These are phyloP conservation scores for Trebouxiophyceae sp. DNA, from an alignment of 163 green algal genomes.

Conservation along the genomic window DNA sequence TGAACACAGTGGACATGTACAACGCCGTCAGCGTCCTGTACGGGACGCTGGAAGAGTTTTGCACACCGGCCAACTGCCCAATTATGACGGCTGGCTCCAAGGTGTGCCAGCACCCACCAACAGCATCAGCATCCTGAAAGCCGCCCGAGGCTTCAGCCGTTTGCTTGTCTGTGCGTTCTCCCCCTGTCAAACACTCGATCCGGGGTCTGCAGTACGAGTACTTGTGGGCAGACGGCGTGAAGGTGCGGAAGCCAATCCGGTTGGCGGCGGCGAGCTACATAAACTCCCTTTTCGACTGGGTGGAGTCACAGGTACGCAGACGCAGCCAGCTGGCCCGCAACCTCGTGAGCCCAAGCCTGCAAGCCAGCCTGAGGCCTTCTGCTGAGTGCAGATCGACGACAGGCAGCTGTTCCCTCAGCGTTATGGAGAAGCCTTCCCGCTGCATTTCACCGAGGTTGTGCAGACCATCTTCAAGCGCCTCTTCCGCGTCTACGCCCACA, in stretches of 20 bases:
- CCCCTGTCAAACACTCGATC: too few relatives aligned
- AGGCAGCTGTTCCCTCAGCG: conserved; percentile 79
- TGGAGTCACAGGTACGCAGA: conserved; percentile 94
- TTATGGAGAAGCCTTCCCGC: conserved; percentile 79
- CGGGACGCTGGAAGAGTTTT: conserved; percentile 90
- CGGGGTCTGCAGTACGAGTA: conserved; percentile 94
- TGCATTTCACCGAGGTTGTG: conserved; percentile 74
- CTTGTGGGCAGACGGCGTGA: conserved; percentile 92
- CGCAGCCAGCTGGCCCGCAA: too few relatives aligned
- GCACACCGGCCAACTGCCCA: conserved; percentile 81
- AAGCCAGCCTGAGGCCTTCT: too few relatives aligned
- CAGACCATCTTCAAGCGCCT: conserved; percentile 90
- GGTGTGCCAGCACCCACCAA: too few relatives aligned
- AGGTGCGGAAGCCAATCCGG: conserved; percentile 88
- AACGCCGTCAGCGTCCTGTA: conserved; percentile 96
- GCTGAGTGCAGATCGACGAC: conserved; percentile 80
- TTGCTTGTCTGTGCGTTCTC: too few relatives aligned
- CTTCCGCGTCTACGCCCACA: conserved; percentile 98
- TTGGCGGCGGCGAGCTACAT: conserved; percentile 92
- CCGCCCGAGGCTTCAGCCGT: too few relatives aligned
- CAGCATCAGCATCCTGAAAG: too few relatives aligned
- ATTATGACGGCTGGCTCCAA: conserved; percentile 92
- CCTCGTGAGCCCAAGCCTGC: too few relatives aligned
- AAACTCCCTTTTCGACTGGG: conserved; percentile 95
- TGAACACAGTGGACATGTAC: conserved; percentile 97